A percentile compares a stretch with the other conserved stretches of the same genome.
Conservation (phyloP, 1,284 basidiomycete species). For the Marasmius fiardii region DNA sequence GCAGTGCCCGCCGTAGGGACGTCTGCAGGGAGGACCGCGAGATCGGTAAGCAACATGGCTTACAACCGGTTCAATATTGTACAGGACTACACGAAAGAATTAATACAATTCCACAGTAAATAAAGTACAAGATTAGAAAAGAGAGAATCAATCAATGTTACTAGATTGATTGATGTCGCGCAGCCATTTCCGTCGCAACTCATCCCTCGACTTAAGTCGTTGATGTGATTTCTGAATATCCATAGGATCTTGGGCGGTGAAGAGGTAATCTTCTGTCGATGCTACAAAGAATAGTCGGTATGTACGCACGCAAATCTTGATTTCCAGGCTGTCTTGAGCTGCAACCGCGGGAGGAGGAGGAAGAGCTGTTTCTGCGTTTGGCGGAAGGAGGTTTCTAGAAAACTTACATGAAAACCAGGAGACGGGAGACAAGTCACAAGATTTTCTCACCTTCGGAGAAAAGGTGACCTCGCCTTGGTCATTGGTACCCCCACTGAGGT, state of each 20-base stretch:
- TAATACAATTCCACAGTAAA: too few relatives aligned
- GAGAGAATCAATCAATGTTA: too few relatives aligned
- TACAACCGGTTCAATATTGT: too few relatives aligned
- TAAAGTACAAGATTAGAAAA: too few relatives aligned
- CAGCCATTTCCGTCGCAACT: conserved; percentile 24
- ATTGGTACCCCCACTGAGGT: conserved; percentile 48
- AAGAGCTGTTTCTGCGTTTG: conserved; percentile 22
- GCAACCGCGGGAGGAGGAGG: conserved; percentile 40
- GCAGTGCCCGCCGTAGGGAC: too few relatives aligned
- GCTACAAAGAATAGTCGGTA: conserved; percentile 85
- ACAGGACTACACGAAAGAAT: too few relatives aligned
- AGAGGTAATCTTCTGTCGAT: conserved; percentile 65
- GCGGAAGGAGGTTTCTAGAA: conserved; percentile 41
- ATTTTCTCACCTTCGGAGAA: conserved; percentile 64
- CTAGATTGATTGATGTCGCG: not conserved
- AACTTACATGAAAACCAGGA: not conserved
- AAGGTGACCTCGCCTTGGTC: conserved; percentile 61
- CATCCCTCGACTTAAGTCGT: conserved; percentile 25
- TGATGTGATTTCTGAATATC: conserved; percentile 23
- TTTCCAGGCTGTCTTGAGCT: conserved; percentile 65
- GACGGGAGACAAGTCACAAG: not conserved
- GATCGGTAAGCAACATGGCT: too few relatives aligned
- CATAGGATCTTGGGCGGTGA: conserved; percentile 27
- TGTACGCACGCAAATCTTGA: conserved; percentile 82
- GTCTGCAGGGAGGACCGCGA: too few relatives aligned